Conservation (phyloP, 148 eudicot genomes). For the Rhododendron griersonianum region DNA sequence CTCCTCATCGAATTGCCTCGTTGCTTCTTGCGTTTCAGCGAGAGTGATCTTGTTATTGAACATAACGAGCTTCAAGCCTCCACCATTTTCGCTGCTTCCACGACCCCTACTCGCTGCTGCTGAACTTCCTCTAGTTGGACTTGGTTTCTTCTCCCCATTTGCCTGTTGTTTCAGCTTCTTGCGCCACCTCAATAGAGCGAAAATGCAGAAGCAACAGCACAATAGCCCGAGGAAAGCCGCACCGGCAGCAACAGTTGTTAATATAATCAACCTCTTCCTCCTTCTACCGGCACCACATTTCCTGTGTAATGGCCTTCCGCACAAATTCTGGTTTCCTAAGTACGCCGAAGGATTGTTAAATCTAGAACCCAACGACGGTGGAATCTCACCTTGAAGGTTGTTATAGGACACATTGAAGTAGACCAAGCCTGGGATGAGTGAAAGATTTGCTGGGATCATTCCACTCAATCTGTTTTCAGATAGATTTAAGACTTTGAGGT, state of each 20-base stretch:
- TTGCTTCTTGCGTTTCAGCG: slow-evolving; percentile 59
- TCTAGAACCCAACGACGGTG: slow-evolving; percentile 37
- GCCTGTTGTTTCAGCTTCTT: slow-evolving; percentile 32
- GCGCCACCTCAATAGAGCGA: slow-evolving; percentile 46
- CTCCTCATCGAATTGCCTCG: slow-evolving; percentile 69
- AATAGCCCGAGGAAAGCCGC: slow-evolving; percentile 34
- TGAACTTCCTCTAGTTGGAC: slow-evolving; percentile 45
- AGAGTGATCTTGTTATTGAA: slow-evolving; percentile 57
- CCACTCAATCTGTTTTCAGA: slow-evolving; percentile 66
- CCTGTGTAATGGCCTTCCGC: slow-evolving; percentile 44
- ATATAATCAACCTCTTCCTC: slow-evolving; percentile 32
- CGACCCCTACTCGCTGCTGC: slow-evolving; percentile 32
- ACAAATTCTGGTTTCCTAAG: slow-evolving; percentile 38
- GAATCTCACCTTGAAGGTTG: slow-evolving; percentile 77
- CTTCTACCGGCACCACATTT: slow-evolving; percentile 29
- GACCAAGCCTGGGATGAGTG: slow-evolving; percentile 35
- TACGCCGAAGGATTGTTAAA: slow-evolving; percentile 50
- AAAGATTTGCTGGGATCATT: slow-evolving; percentile 54
- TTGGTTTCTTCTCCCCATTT: slow-evolving; percentile 44
- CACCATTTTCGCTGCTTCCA: slow-evolving; percentile 41
- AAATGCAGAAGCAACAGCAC: slow-evolving; percentile 46
- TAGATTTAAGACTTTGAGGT: slow-evolving; percentile 52
- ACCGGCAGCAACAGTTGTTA: slow-evolving; percentile 28
- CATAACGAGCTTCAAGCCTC: slow-evolving; percentile 56
- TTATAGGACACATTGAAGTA: slow-evolving; percentile 63